phyloP scores from a whole-genome alignment of 192 early-diverging fungal genomes.

The Gonapodya prolifera region DNA sequence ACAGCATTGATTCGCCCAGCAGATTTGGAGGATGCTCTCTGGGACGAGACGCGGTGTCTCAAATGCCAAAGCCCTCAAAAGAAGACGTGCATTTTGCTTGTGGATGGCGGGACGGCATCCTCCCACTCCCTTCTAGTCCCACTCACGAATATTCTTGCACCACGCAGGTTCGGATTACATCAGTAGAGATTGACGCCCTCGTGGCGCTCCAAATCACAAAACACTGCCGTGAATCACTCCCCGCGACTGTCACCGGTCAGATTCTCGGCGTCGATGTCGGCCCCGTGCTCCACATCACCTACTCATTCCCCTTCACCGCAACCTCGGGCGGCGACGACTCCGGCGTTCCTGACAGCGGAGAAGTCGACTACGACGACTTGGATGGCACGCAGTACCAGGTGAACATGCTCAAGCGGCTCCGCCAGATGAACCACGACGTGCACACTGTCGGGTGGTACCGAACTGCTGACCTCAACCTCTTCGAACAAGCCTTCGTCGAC shows the following conservation, averaged over 20 bases:
- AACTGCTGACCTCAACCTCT: constrained; percentile 76
- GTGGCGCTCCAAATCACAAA: constrained; percentile 96
- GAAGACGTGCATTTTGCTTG: no score
- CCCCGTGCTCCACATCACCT: constrained; percentile 83
- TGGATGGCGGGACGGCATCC: no score
- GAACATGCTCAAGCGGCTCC: constrained; percentile 85
- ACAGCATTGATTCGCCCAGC: no score
- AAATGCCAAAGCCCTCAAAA: no score
- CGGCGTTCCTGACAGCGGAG: constrained; percentile 9
- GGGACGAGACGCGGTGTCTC: no score
- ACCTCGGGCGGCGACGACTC: constrained; percentile 21
- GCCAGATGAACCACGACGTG: constrained; percentile 87
- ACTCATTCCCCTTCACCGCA: constrained; percentile 75
- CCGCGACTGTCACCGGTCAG: constrained; percentile 72
- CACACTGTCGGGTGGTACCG: constrained; percentile 98
- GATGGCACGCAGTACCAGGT: constrained; percentile 70
- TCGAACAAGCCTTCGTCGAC: constrained; percentile 82
- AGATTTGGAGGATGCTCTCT: no score
- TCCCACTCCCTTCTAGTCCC: no score
- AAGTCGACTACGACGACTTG: constrained; percentile 22
- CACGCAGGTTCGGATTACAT: background rate
- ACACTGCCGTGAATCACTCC: constrained; percentile 76
- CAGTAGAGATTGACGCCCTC: constrained; percentile 1
- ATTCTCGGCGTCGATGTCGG: constrained; percentile 86
- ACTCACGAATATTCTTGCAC: no score